phyloP scores from a whole-genome alignment of 164 flowering plant genomes.

The Macadamia integrifolia region DNA sequence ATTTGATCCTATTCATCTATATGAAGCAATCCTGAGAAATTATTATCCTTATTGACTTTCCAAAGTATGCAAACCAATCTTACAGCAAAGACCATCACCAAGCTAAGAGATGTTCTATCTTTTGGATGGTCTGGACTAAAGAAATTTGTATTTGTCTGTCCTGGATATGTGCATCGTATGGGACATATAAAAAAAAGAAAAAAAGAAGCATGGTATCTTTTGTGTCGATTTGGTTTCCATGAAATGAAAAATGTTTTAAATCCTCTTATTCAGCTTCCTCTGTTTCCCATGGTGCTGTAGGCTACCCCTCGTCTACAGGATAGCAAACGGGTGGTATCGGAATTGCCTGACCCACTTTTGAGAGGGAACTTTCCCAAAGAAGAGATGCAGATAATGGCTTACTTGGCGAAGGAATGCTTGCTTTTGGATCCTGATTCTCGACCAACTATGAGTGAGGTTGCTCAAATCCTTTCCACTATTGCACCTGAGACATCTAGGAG shows the following conservation, averaged over 20 bases:
- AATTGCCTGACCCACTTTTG: conserved; percentile 80
- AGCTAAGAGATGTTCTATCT: too few species aligned
- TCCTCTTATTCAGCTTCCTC: not conserved
- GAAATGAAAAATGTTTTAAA: not conserved
- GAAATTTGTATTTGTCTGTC: too few species aligned
- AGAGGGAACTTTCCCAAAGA: conserved; percentile 69
- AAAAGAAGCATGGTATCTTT: not conserved
- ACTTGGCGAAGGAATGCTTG: conserved; percentile 89
- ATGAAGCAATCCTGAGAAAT: too few species aligned
- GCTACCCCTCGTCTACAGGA: conserved; percentile 75
- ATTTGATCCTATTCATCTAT: too few species aligned
- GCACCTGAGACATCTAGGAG: conserved; percentile 59
- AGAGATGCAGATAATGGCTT: conserved; percentile 91
- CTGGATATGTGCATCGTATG: too few species aligned
- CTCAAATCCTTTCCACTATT: conserved; percentile 84
- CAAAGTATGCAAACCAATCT: too few species aligned
- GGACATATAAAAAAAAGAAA: not conserved
- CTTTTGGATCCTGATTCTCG: conserved; percentile 85
- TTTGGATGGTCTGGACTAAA: too few species aligned
- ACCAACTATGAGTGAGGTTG: conserved; percentile 92
- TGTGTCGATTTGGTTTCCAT: not conserved
- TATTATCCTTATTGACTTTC: too few species aligned
- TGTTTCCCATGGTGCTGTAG: conserved; percentile 24
- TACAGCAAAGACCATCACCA: too few species aligned
- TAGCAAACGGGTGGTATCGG: conserved; percentile 56